Percentiles rank a stretch among this genome's conserved stretches.
Conservation (phyloP, 352 stramenopile genomes). For the Globisporangium parvum region DNA sequence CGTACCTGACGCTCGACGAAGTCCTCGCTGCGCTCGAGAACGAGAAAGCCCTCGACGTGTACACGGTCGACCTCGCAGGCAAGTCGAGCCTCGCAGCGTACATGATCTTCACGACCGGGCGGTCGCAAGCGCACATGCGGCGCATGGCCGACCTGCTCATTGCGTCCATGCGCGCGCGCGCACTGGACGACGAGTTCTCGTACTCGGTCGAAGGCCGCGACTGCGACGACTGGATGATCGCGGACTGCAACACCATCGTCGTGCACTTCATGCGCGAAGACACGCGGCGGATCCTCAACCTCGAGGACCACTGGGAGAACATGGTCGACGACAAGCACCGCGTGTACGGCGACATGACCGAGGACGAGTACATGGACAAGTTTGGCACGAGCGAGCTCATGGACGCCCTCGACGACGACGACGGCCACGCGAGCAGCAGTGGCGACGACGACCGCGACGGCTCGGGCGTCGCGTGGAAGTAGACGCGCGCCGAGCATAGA, state of each 20-base stretch:
- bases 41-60: conserved; percentile 75
- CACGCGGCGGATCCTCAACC: conserved; percentile 61
- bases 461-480: conserved; percentile 62
- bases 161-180: conserved; percentile 68
- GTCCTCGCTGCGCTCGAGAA: conserved; percentile 53
- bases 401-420: conserved; percentile 68
- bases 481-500: too few species aligned
- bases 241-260: conserved; percentile 87
- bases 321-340: conserved; percentile 81
- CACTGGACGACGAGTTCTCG: conserved; percentile 67
- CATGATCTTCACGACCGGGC: conserved; percentile 87
- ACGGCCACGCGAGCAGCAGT: conserved; percentile 33
- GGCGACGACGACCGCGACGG: conserved; percentile 20
- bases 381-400: conserved; percentile 85
- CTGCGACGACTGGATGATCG: conserved; percentile 92
- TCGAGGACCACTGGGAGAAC: conserved; percentile 81
- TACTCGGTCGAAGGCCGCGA: conserved; percentile 84
- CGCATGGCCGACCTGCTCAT: conserved; percentile 87
- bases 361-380: conserved; percentile 86
- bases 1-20: conserved; percentile 72
- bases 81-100: conserved; percentile 82
- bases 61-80: conserved; percentile 63
- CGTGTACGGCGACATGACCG: conserved; percentile 72
- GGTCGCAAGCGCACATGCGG: conserved; percentile 80
- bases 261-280: conserved; percentile 84